Evolutionary conservation across 169 alveolate genomes (phyloP), one percentile per base, ranked within the genome.

Genomic region (Ichthyophthirius multifiliis): DNA sequence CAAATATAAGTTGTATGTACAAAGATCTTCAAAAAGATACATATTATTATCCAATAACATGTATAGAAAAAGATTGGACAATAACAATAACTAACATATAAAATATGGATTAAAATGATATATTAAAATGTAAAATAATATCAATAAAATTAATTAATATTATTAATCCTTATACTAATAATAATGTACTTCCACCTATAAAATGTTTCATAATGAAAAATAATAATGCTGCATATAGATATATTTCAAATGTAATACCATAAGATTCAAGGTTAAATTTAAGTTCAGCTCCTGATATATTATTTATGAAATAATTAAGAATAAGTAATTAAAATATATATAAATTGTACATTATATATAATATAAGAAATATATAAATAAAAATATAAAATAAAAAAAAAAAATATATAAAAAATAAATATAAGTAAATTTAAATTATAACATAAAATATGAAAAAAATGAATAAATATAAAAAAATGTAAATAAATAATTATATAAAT

Each of bases 231-330:
- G 55, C 74, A 10, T 13, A 63, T 10, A 63, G 44, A 1, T 43
- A 78, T 78, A 43, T 78, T 20, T 20, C 63, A 44, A 75, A 78
- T 37, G 45, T 43, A n/a, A 67, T 45, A 43, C 7, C 30, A 15
- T 18, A 48, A 7, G 75, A 74, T 16, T 10, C 46, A 44, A 43
- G 55, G 2, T 16, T 35, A 63, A n/a, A n/a, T n/a, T n/a, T n/a
- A n/a, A n/a, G n/a, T n/a, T 30, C 73, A 16, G 45, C 77, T 43
- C 62, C 77, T n/a, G 77, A 71, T 1, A 65, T 78, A 3, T 20
- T 78, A 30, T 32, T 63, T 18, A 63, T 78, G 65, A n/a, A 55
- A 55, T 27, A 55, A 13, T 39, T 55, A 16, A 78, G 12, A 39
- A 65, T 78, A 43, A 46, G 65, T 31, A 20, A 65, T 64, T 4